These are phyloP conservation scores for Tilletiopsis washingtonensis DNA, from an alignment of 1,284 basidiomycete species.

Conservation along the genomic window DNA sequence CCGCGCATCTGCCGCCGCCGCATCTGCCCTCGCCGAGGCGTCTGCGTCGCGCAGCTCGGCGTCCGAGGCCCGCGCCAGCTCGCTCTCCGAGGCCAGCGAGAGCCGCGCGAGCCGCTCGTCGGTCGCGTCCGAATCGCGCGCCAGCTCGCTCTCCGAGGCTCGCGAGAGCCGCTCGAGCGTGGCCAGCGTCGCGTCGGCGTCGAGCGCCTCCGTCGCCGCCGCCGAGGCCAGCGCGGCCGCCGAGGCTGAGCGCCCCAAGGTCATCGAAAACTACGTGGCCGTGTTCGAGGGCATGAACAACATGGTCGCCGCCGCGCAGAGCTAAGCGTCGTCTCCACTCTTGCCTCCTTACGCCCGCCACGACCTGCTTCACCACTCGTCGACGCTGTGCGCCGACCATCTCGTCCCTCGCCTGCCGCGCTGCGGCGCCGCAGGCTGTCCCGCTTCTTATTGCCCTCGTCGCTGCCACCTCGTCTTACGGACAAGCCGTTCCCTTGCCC, in stretches of 20 bases:
- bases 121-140: neutral
- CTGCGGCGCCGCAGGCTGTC: too few relatives aligned
- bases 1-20: neutral
- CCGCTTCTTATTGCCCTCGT: too few relatives aligned
- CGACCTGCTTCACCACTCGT: too few relatives aligned
- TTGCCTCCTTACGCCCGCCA: too few relatives aligned
- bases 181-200: neutral
- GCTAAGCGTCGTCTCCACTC: too few relatives aligned
- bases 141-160: neutral
- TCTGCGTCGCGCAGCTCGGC: constrained; percentile 2
- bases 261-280: neutral
- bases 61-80: neutral
- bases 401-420: too few relatives aligned
- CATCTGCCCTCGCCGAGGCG: too few relatives aligned
- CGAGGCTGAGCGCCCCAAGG: constrained; percentile 2
- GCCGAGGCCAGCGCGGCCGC: neutral
- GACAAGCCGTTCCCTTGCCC: too few relatives aligned
- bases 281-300: neutral
- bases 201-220: neutral
- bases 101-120: too few relatives aligned
- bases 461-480: too few relatives aligned
- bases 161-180: neutral
- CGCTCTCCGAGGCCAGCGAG: neutral
- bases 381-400: too few relatives aligned
- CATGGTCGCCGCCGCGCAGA: neutral